phyloP scores from a whole-genome alignment of 169 alveolate genomes.

The Condylostoma magnum region DNA sequence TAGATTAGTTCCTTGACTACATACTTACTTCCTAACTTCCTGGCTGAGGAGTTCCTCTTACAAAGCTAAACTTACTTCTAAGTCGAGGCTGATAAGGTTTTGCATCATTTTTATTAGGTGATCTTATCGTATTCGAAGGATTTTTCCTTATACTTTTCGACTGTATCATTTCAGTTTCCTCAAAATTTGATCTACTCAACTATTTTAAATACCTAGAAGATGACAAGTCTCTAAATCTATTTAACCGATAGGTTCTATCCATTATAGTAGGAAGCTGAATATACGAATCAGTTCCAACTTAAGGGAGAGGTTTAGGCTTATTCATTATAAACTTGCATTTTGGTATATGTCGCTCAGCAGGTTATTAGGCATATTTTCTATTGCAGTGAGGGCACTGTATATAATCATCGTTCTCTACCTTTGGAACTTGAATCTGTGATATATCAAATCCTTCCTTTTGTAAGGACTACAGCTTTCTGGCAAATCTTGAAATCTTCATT shows the following conservation, averaged over 20 bases:
- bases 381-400: slow-evolving; percentile 22
- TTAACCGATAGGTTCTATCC: neutral
- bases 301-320: slow-evolving; percentile 27
- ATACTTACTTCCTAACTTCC: too few relatives aligned
- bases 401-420: neutral
- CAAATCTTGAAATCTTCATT: slow-evolving; percentile 9
- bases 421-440: neutral
- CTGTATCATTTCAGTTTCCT: neutral
- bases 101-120: neutral
- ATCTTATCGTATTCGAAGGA: neutral
- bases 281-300: neutral
- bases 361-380: slow-evolving; percentile 4
- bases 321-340: slow-evolving; percentile 15
- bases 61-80: neutral
- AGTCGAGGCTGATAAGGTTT: neutral
- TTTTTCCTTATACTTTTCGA: neutral
- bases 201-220: neutral
- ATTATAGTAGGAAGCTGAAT: neutral
- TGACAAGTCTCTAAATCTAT: neutral
- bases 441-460: slow-evolving; percentile 13
- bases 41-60: neutral
- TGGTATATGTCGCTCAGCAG: slow-evolving; percentile 27
- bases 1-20: too few relatives aligned
- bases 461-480: slow-evolving; percentile 5
- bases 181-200: neutral